Percentiles rank a stretch among this genome's conserved stretches.
Evolutionary conservation across 345 rosid genomes (phyloP).

Genomic region (Physaria fendleri): DNA sequence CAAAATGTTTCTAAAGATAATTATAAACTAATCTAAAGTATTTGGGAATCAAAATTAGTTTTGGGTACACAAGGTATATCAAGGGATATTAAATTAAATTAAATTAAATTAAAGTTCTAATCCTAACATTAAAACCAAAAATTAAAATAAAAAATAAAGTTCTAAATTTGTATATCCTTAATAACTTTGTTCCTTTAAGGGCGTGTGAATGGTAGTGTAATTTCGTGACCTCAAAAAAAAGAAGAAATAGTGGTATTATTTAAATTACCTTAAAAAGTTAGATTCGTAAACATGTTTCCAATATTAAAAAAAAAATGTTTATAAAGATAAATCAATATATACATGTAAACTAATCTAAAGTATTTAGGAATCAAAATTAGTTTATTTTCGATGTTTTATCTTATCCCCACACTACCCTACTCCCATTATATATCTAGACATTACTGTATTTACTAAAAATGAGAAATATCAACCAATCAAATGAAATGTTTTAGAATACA

Average conservation of each 20-base stretch:
- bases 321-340: not conserved
- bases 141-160: too few species aligned
- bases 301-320: not conserved
- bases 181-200: not conserved
- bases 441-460: not conserved
- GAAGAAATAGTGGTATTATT: not conserved
- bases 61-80: not conserved
- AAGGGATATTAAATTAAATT: slow-evolving; percentile 1
- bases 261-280: not conserved
- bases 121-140: too few species aligned
- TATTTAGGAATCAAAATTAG: not conserved
- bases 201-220: not conserved
- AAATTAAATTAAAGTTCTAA: too few species aligned
- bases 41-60: not conserved
- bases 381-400: not conserved
- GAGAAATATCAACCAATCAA: not conserved
- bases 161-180: not conserved
- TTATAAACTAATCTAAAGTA: not conserved
- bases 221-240: not conserved
- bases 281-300: not conserved
- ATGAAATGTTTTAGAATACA: not conserved
- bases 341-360: not conserved
- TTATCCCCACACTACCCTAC: not conserved
- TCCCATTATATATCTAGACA: not conserved
- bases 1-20: not conserved